phyloP scores from a whole-genome alignment of 129 eudicot genomes.

The Silybum marianum region DNA sequence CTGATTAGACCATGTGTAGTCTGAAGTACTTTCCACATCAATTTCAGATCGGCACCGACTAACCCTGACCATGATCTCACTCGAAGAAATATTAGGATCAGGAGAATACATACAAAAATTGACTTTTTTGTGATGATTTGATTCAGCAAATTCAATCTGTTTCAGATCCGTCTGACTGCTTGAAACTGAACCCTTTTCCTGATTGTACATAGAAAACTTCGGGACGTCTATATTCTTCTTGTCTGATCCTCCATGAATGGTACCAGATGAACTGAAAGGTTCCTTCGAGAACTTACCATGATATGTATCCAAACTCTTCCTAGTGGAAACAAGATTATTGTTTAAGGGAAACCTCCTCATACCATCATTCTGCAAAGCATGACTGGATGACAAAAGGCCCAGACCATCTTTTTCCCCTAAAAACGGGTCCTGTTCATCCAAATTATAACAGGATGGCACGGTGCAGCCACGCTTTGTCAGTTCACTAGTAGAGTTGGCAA shows the following conservation, averaged over 20 bases:
- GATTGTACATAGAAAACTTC: slow-evolving; percentile 16
- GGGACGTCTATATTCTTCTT: slow-evolving; percentile 18
- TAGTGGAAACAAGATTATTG: slow-evolving; percentile 43
- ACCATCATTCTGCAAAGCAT: slow-evolving; percentile 29
- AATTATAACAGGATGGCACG: slow-evolving; percentile 78
- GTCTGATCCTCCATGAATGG: slow-evolving; percentile 10
- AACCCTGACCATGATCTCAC: slow-evolving; percentile 74
- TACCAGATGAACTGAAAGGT: slow-evolving; percentile 36
- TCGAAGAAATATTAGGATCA: slow-evolving; percentile 58
- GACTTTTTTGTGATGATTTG: slow-evolving; percentile 43
- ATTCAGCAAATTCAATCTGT: slow-evolving; percentile 39
- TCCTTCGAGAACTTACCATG: slow-evolving; percentile 21
- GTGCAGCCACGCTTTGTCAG: slow-evolving; percentile 48
- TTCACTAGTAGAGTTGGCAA: slow-evolving; percentile 60
- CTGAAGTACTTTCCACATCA: slow-evolving; percentile 35
- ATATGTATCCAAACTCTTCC: slow-evolving; percentile 37
- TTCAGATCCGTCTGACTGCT: slow-evolving; percentile 38
- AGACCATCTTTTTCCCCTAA: slow-evolving; percentile 69
- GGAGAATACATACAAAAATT: slow-evolving; percentile 85
- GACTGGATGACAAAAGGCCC: slow-evolving; percentile 56
- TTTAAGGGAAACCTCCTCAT: slow-evolving; percentile 29
- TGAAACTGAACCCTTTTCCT: slow-evolving; percentile 21
- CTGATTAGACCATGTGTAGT: slow-evolving; percentile 69
- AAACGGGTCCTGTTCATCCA: slow-evolving; percentile 49
- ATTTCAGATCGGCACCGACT: slow-evolving; percentile 47